Percentiles rank a stretch among this genome's conserved stretches.
These are phyloP conservation scores for Martensiomyces pterosporus DNA, from an alignment of 192 early-diverging fungal genomes.

Conservation along the genomic window DNA sequence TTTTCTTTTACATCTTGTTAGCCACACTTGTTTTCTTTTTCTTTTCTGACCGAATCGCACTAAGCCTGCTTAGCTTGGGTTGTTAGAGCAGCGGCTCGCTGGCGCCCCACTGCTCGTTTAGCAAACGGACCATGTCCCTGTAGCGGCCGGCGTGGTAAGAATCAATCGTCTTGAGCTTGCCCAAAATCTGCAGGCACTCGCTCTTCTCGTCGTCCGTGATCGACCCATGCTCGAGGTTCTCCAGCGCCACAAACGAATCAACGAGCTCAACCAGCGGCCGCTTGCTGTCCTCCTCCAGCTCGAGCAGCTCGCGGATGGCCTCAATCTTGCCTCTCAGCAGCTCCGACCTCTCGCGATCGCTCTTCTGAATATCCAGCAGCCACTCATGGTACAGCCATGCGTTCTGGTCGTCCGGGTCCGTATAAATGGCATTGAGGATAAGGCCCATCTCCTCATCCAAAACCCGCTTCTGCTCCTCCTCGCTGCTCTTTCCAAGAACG, in stretches of 20 bases:
- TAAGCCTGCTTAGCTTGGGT: too few species aligned
- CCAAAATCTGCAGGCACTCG: constrained; percentile 23
- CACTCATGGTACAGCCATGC: constrained; percentile 97
- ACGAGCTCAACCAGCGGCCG: constrained; percentile 36
- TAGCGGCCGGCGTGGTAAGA: constrained; percentile 31
- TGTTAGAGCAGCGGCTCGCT: too few species aligned
- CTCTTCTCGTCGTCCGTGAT: constrained; percentile 13
- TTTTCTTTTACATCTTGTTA: constrained; percentile 7
- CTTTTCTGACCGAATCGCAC: too few species aligned
- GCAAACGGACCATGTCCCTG: constrained; percentile 15
- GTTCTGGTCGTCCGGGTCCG: constrained; percentile 94
- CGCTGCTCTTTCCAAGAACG: constrained; percentile 1
- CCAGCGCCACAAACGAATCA: constrained; percentile 19
- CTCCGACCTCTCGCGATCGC: constrained; percentile 19
- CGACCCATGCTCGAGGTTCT: constrained; percentile 6
- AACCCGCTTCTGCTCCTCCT: constrained; percentile 12
- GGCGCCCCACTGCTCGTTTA: constrained; percentile 19
- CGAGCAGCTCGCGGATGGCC: constrained; percentile 45
- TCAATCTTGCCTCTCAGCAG: constrained; percentile 22
- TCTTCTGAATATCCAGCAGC: constrained; percentile 63
- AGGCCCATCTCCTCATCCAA: constrained; percentile 68
- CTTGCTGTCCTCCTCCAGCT: constrained; percentile 46
- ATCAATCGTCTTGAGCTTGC: constrained; percentile 20
- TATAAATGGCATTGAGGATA: constrained; percentile 88
- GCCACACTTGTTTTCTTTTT: too few species aligned